phyloP scores from a whole-genome alignment of 2,329 filamentous ascomycete species.

The Huntiella omanensis region DNA sequence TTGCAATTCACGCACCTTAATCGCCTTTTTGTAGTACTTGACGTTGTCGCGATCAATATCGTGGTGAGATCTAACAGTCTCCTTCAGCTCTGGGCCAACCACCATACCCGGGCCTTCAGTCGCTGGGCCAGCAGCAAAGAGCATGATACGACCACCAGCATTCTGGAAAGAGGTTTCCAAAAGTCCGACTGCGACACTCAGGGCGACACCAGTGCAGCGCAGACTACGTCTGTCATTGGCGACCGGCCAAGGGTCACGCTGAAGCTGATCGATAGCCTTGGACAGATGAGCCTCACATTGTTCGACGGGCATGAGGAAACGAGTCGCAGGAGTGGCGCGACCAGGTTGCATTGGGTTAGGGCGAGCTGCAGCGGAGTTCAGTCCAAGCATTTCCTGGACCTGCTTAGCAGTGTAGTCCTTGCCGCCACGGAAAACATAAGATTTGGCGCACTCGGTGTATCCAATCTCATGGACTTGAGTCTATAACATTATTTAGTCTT shows the following conservation, averaged over 20 bases:
- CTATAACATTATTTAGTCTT: conserved; percentile 23
- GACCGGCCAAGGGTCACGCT: conserved; percentile 95
- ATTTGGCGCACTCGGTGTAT: conserved; percentile 95
- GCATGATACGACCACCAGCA: conserved; percentile 85
- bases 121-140: conserved; percentile 85
- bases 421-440: conserved; percentile 91
- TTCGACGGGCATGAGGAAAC: conserved; percentile 85
- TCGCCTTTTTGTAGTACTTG: conserved; percentile 98
- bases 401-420: conserved; percentile 98
- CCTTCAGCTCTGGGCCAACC: conserved; percentile 83
- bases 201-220: conserved; percentile 86
- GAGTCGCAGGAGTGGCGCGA: conserved; percentile 58
- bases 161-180: conserved; percentile 94
- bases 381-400: conserved; percentile 96
- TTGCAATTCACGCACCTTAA: conserved; percentile 45
- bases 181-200: conserved; percentile 82
- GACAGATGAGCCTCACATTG: conserved; percentile 96
- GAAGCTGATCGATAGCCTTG: conserved; percentile 83
- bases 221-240: conserved; percentile 79
- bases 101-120: conserved; percentile 96
- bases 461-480: conserved; percentile 95
- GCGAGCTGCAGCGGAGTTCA: conserved; percentile 52
- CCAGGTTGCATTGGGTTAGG: conserved; percentile 55
- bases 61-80: conserved; percentile 94
- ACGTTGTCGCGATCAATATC: conserved; percentile 98